Evolutionary conservation across 208 protist species (phyloP).

Genomic region (Phytomonas sp.): DNA sequence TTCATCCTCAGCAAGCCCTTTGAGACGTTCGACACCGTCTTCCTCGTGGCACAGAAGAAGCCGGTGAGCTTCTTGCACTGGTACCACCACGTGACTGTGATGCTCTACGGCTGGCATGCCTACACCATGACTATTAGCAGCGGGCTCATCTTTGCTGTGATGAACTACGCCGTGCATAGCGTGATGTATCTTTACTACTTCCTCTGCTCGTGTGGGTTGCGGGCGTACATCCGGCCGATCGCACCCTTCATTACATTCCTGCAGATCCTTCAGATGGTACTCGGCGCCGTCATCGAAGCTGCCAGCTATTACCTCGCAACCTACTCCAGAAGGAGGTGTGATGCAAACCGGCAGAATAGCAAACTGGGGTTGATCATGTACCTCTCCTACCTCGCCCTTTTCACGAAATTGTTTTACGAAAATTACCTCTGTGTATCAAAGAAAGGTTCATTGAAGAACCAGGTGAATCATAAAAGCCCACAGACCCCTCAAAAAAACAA

Average conservation of each 20-base stretch:
- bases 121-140: conserved; percentile 30
- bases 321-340: conserved; percentile 39
- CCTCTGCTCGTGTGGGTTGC: conserved; percentile 46
- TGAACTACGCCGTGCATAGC: conserved; percentile 93
- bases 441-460: not conserved
- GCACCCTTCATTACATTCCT: conserved; percentile 78
- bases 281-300: conserved; percentile 56
- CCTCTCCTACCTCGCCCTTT: conserved; percentile 88
- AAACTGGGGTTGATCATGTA: conserved; percentile 84
- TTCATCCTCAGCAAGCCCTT: conserved; percentile 85
- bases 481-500: not conserved
- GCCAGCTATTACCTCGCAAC: conserved; percentile 38
- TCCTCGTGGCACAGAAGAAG: conserved; percentile 83
- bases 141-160: conserved; percentile 79
- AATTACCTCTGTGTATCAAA: conserved; percentile 43
- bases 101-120: conserved; percentile 90
- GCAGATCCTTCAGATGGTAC: conserved; percentile 91
- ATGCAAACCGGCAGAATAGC: conserved; percentile 50
- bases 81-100: conserved; percentile 91
- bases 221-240: conserved; percentile 58
- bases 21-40: conserved; percentile 82
- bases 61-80: conserved; percentile 83
- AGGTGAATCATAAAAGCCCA: not conserved
- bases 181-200: conserved; percentile 95
- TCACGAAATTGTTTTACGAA: conserved; percentile 76